Conservation (phyloP, 169 alveolate genomes). For the Cryptosporidium xiaoi region DNA sequence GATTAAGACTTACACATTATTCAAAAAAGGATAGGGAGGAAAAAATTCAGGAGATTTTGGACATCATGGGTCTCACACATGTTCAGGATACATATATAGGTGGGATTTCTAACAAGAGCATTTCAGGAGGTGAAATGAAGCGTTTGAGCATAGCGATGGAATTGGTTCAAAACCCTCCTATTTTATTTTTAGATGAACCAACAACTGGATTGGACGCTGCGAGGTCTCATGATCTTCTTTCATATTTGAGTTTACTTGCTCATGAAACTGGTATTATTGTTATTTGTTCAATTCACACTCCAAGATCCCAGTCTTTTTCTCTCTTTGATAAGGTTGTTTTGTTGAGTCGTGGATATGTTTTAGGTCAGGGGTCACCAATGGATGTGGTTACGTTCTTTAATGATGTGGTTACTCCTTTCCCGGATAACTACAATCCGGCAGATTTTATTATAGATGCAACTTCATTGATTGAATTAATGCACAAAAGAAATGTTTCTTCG, state of each 20-base stretch:
- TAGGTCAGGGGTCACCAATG: conserved; percentile 82
- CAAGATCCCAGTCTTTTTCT: conserved; percentile 80
- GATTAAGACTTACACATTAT: conserved; percentile 77
- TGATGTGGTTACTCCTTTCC: conserved; percentile 77
- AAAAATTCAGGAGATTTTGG: conserved; percentile 76
- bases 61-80: conserved; percentile 78
- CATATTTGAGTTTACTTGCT: conserved; percentile 76
- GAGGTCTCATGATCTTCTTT: conserved; percentile 79
- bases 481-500: conserved; percentile 39
- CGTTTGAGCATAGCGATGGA: conserved; percentile 87
- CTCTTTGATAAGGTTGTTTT: conserved; percentile 82
- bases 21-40: conserved; percentile 75
- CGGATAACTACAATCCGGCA: conserved; percentile 80
- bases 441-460: conserved; percentile 77
- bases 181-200: conserved; percentile 89
- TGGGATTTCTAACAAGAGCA: conserved; percentile 75
- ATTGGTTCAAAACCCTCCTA: conserved; percentile 84
- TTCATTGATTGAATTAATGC: conserved; percentile 55
- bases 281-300: conserved; percentile 83
- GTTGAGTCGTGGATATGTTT: conserved; percentile 81
- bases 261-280: conserved; percentile 76
- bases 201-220: conserved; percentile 90
- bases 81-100: conserved; percentile 80
- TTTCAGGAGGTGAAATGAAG: conserved; percentile 87
- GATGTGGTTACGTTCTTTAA: conserved; percentile 76